Base-by-base conservation (phyloP, 2,329 filamentous ascomycete genomes). In the Ascochyta viciae-villosae region DNA sequence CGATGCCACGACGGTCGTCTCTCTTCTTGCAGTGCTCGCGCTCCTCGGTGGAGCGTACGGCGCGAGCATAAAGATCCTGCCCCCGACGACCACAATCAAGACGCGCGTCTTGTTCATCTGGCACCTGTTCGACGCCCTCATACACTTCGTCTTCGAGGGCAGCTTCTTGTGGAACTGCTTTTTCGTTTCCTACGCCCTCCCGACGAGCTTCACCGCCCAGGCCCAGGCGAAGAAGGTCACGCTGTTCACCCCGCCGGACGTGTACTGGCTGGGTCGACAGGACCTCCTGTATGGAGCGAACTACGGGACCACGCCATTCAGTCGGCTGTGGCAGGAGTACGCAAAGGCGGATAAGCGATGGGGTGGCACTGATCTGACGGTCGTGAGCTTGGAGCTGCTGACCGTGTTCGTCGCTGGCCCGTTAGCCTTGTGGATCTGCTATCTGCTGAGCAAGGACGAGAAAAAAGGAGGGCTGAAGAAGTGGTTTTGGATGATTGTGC, bases 121-220 rank as follows among this genome's bases (percentile, higher is more conserved):
- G 94, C 93, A 97, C 80, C 84, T 91, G 34, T 96, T 96, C 78
- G 93, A 97, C 76, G 91, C 91, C 29, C 84, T 97, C 39, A 94
- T 93, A 70, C 95, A 99, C 80, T 87, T 96, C 77, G 82, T 92
- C 74, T 89, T 98, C 74, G 94, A 98, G 79, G 93, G 92, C 50
- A 89, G 87, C 69, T 98, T 92, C 77, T 86, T 97, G 23, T 97
- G 92, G 82, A 91, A 96, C 79, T 96, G 91, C 81, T 96, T 98
- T 83, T 94, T 92, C 83, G 83, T 83, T 64, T 87, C 81, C 67
- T 76, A 77, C 43, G 68, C 75, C 19, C 73, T 84, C 35, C 76
- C 80, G 7, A 74, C 75, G 35, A 65, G 64, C 35, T 74, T 75
- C 53, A 65, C 67, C 2, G 67, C 65, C 7, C 54, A 67, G 35